A percentile compares a stretch with the other conserved stretches of the same genome.
phyloP scores from a whole-genome alignment of 371 early-diverging fungal species.

The Antonospora locustae region DNA sequence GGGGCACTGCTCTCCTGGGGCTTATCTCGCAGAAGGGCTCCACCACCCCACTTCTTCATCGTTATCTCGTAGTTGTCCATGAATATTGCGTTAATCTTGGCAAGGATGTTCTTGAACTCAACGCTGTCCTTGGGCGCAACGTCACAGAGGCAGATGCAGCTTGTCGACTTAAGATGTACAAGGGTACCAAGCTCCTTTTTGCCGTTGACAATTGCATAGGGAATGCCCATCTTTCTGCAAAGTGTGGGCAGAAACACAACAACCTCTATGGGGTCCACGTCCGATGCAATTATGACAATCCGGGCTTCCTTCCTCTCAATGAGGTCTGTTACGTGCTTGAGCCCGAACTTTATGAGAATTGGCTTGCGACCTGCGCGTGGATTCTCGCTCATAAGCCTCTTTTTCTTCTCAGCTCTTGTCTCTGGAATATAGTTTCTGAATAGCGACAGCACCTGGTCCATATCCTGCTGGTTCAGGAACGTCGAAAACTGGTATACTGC shows the following conservation, averaged over 20 bases:
- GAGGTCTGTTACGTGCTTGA: conserved; percentile 92
- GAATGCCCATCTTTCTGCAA: conserved; percentile 98
- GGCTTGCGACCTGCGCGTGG: conserved; percentile 75
- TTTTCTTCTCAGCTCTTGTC: conserved; percentile 79
- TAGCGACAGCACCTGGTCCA: conserved; percentile 72
- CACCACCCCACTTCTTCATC: conserved; percentile 50
- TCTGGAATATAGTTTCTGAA: conserved; percentile 97
- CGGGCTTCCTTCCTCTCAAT: conserved; percentile 93
- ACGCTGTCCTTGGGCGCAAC: conserved; percentile 71
- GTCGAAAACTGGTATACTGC: conserved; percentile 96
- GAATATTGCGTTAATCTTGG: conserved; percentile 45
- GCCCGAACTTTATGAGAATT: conserved; percentile 83
- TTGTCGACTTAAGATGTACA: conserved; percentile 95
- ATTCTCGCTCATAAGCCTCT: conserved; percentile 78
- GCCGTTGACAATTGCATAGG: conserved; percentile 92
- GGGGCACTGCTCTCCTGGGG: too few species aligned
- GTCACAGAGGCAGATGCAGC: conserved; percentile 80
- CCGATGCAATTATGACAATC: conserved; percentile 90
- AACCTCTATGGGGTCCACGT: conserved; percentile 96
- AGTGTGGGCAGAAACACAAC: conserved; percentile 96
- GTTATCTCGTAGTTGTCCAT: conserved; percentile 40
- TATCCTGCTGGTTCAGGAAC: conserved; percentile 79
- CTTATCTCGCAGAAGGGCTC: too few species aligned
- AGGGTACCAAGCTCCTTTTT: conserved; percentile 88
- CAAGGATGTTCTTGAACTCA: conserved; percentile 23